Conservation (phyloP, 2,329 filamentous ascomycete species). For the Capronia americana region DNA sequence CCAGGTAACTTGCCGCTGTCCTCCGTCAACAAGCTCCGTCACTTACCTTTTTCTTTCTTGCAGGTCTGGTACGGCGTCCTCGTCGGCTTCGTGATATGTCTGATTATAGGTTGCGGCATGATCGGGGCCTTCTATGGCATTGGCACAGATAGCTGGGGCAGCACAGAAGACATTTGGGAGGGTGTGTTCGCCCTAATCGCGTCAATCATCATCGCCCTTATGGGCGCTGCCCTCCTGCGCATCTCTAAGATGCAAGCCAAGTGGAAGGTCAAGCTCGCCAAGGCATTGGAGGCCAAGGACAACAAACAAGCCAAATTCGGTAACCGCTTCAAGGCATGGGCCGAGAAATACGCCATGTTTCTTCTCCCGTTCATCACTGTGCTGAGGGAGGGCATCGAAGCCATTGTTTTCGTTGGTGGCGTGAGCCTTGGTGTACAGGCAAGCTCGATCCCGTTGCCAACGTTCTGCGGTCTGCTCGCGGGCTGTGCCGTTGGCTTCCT, state of each 20-base stretch:
- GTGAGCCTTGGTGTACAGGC: conserved; percentile 79
- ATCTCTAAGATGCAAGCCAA: conserved; percentile 84
- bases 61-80: conserved; percentile 73
- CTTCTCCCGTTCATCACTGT: conserved; percentile 85
- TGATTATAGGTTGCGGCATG: conserved; percentile 69
- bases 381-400: conserved; percentile 84
- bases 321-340: conserved; percentile 65
- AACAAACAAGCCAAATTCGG: conserved; percentile 49
- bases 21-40: background rate
- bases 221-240: conserved; percentile 80
- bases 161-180: conserved; percentile 79
- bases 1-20: conserved; percentile 51
- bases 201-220: conserved; percentile 77
- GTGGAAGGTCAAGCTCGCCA: conserved; percentile 82
- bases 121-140: conserved; percentile 77
- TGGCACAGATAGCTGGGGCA: conserved; percentile 70
- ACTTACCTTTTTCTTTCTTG: conserved; percentile 9
- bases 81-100: conserved; percentile 67
- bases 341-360: conserved; percentile 85
- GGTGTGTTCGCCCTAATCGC: conserved; percentile 78
- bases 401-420: conserved; percentile 83
- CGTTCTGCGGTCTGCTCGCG: conserved; percentile 72
- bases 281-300: conserved; percentile 66
- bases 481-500: conserved; percentile 73
- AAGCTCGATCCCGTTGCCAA: conserved; percentile 76